Conservation (phyloP, 306 rosid species). For the Amphicarpaea edgeworthii region DNA sequence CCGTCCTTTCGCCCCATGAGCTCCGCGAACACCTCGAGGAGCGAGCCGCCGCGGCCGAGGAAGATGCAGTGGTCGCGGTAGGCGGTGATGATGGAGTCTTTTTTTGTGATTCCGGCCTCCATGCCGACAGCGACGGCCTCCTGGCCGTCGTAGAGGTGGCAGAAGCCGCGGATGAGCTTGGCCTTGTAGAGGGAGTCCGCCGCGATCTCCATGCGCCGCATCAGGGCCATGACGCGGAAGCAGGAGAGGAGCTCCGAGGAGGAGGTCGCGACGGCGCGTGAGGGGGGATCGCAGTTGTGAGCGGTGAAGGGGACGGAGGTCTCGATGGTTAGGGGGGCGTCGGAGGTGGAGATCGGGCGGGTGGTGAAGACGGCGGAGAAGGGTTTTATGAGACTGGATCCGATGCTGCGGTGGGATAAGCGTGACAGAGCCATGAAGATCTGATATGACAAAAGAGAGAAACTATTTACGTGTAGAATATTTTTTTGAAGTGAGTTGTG, state of each 20-base stretch:
- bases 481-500: no score
- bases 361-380: constrained; percentile 54
- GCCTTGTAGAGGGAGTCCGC: constrained; percentile 98
- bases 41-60: constrained; percentile 80
- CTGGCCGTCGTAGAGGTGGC: constrained; percentile 95
- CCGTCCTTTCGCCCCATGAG: constrained; percentile 86
- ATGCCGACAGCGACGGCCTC: constrained; percentile 90
- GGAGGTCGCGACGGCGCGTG: constrained; percentile 76
- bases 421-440: constrained; percentile 65
- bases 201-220: constrained; percentile 97
- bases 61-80: constrained; percentile 92
- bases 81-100: constrained; percentile 78
- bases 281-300: constrained; percentile 72
- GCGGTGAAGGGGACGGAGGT: constrained; percentile 83
- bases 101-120: constrained; percentile 81
- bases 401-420: constrained; percentile 32
- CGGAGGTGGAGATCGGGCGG: constrained; percentile 60
- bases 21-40: constrained; percentile 65
- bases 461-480: no score
- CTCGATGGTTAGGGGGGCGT: constrained; percentile 61
- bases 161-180: constrained; percentile 90
- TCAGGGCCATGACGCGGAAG: constrained; percentile 78
- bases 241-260: constrained; percentile 67
- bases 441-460: no score
- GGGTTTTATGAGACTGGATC: constrained; percentile 60